Evolutionary conservation across 2,329 filamentous ascomycete species (phyloP), one percentile per base, ranked within the genome.

Genomic region (Mycosphaerella sp.): DNA sequence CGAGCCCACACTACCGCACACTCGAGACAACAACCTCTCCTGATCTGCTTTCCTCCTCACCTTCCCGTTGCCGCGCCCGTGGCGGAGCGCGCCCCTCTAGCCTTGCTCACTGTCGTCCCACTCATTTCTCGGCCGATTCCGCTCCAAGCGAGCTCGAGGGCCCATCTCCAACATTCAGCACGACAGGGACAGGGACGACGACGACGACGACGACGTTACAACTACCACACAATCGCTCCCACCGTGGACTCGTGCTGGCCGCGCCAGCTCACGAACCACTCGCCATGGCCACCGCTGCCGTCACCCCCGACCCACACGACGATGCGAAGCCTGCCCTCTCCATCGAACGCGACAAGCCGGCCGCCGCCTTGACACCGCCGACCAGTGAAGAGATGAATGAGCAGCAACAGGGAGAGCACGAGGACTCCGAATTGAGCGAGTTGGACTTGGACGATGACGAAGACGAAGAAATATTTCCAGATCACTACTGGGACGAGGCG

Each of bases 401-500:
- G 45, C 59, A 68, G 40, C 70, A 71, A 54, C 76, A 76, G 66
- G 59, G 64, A 43, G 64, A 68, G 54, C 69, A 69, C 29, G 69
- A 74, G 59, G 74, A 74, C 48, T 76, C 74, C 12, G 75, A 77
- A 59, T 64, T 77, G 40, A 75, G 74, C 51, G 76, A 78, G 43
- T 57, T 77, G 44, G 74, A 77, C 48, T 67, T 72, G 61, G 66
- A 67, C 49, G 73, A 76, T 44, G 72, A 74, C 54, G 71, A 71
- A 49, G 67, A 71, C 41, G 75, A 78, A 52, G 80, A 82, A 45
- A 85, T 89, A 63, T 84, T 87, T 63, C 87, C 86, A 62, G 87
- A 93, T 68, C 85, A 95, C 71, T 96, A 89, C 76, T 95, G 89
- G 67, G 91, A 81, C 51, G 60, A 54, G 26, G 60, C 56, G 48